Evolutionary conservation across 2,329 filamentous ascomycete species (phyloP).

Genomic region (Xylaria sp.): DNA sequence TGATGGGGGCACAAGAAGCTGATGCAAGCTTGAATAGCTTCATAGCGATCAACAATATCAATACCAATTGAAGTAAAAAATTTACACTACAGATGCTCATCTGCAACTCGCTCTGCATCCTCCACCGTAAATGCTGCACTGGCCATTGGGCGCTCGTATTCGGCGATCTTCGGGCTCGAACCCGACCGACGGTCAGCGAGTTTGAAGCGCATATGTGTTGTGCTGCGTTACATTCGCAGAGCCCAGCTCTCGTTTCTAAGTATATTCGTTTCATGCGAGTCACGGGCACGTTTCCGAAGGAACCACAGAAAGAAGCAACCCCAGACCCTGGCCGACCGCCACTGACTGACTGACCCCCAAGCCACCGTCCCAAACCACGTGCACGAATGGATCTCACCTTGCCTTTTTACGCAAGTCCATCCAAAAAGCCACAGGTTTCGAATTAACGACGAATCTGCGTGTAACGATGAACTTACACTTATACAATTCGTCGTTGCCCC

Average conservation of each 20-base stretch:
- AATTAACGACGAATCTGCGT: neutral
- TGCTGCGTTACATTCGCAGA: conserved; percentile 20
- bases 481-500: neutral
- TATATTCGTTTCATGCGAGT: conserved; percentile 32
- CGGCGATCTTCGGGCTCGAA: neutral
- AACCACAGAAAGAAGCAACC: conserved; percentile 1
- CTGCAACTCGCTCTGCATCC: neutral
- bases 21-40: conserved; percentile 7
- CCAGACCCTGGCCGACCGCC: conserved; percentile 4
- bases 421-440: conserved; percentile 1
- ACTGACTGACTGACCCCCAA: neutral
- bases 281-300: conserved; percentile 31
- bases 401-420: too few species aligned
- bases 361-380: conserved; percentile 3
- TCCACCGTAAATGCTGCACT: conserved; percentile 12
- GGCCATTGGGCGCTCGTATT: conserved; percentile 18
- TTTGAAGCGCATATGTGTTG: neutral
- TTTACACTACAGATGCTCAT: neutral
- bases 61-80: conserved; percentile 25
- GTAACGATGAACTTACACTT: neutral
- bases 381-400: conserved; percentile 3
- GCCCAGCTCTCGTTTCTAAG: conserved; percentile 30
- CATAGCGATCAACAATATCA: conserved; percentile 20
- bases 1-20: conserved; percentile 9
- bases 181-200: conserved; percentile 2